Evolutionary conservation across 345 rosid species (phyloP).

Genomic region (Chamaenerion angustifolium): DNA sequence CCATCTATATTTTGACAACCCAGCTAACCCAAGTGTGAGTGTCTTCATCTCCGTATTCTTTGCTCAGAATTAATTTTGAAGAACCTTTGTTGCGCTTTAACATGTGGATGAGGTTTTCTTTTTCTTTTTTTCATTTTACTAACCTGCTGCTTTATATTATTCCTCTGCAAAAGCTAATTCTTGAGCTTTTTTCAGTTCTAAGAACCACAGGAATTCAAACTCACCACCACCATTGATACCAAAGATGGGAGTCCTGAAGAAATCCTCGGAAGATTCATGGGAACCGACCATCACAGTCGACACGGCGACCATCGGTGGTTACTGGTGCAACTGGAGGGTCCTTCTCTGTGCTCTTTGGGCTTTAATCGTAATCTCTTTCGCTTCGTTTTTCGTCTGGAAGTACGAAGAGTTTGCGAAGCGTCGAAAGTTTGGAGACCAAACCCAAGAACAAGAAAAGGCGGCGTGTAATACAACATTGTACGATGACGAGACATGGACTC

Average conservation of each 20-base stretch:
- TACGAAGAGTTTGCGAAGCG: constrained; percentile 26
- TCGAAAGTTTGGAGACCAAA: constrained; percentile 9
- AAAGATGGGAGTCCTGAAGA: constrained; percentile 30
- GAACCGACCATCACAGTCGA: constrained; percentile 44
- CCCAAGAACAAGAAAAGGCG: constrained; percentile 21
- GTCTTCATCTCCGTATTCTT: no score
- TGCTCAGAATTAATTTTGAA: constrained; percentile 8
- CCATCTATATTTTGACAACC: no score
- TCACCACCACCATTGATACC: background rate
- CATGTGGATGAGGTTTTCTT: no score
- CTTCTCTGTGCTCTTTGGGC: constrained; percentile 53
- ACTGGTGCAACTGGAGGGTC: constrained; percentile 98
- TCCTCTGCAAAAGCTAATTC: no score
- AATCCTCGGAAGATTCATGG: constrained; percentile 37
- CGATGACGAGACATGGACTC: constrained; percentile 77
- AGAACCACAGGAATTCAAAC: constrained; percentile 1
- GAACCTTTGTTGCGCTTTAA: constrained; percentile 21
- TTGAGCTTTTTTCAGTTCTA: constrained; percentile 2
- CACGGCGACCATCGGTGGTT: constrained; percentile 43
- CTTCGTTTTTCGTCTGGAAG: constrained; percentile 48
- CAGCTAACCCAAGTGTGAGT: no score
- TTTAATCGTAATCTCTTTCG: constrained; percentile 16
- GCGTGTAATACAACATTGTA: constrained; percentile 11
- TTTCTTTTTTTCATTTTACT: no score
- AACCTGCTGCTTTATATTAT: no score